Percentiles rank a stretch among this genome's conserved stretches.
phyloP scores from a whole-genome alignment of 331 rosid genomes.

The Saraca asoca region DNA sequence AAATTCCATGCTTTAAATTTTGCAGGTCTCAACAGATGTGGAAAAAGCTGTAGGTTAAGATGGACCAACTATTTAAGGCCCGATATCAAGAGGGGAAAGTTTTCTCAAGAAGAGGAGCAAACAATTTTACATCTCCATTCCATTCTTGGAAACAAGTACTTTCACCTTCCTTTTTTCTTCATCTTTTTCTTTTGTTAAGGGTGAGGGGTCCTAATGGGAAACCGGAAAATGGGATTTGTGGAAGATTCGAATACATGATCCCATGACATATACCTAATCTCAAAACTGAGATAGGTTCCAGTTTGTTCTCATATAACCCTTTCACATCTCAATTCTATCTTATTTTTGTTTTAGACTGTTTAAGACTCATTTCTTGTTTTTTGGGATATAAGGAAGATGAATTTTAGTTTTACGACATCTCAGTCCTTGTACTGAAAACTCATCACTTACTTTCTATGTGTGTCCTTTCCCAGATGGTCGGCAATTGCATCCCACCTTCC shows the following conservation, averaged over 20 bases:
- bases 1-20: constrained; percentile 4
- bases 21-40: constrained; percentile 82
- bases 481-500: constrained; percentile 81
- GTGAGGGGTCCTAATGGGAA: neutral
- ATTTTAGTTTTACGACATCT: neutral
- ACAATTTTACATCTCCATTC: constrained; percentile 84
- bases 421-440: neutral
- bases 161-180: neutral
- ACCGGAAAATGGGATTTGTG: too few relatives aligned
- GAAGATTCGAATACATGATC: too few relatives aligned
- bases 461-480: constrained; percentile 58
- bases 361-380: too few relatives aligned
- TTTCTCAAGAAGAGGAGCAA: constrained; percentile 83
- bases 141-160: constrained; percentile 85
- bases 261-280: too few relatives aligned
- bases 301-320: too few relatives aligned
- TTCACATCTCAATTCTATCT: too few relatives aligned
- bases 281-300: too few relatives aligned
- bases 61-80: constrained; percentile 92
- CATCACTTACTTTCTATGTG: neutral
- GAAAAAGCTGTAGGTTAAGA: constrained; percentile 83
- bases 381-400: too few relatives aligned
- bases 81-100: constrained; percentile 82
- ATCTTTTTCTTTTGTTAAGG: neutral
- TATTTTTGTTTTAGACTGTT: too few relatives aligned